A percentile compares a stretch with the other conserved stretches of the same genome.
Evolutionary conservation across 2,329 filamentous ascomycete species (phyloP).

Genomic region (Dactylellina sp.): DNA sequence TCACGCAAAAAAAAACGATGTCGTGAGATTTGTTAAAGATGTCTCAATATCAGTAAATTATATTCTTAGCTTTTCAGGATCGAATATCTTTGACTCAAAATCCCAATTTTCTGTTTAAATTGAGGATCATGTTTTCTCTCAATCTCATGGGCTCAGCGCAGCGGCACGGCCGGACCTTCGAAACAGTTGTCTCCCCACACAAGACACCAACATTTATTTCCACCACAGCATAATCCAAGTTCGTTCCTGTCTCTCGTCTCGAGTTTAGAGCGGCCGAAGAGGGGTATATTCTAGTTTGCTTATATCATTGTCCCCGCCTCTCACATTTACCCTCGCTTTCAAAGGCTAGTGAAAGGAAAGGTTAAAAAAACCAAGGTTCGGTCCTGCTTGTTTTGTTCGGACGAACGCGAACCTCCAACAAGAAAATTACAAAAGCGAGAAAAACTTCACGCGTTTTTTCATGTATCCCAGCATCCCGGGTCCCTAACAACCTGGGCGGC

Average conservation of each 20-base stretch:
- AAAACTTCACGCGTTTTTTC: slow-evolving; percentile 9
- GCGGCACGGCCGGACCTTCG: too few relatives aligned
- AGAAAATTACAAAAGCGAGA: neutral
- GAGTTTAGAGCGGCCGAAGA: slow-evolving; percentile 6
- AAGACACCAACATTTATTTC: neutral
- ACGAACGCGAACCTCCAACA: slow-evolving; percentile 7
- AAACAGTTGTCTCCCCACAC: neutral
- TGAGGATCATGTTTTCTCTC: too few relatives aligned
- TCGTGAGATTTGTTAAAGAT: neutral
- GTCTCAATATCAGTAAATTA: too few relatives aligned
- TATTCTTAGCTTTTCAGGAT: too few relatives aligned
- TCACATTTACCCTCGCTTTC: slow-evolving; percentile 23
- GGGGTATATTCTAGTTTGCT: neutral
- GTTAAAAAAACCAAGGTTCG: neutral
- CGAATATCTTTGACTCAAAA: too few relatives aligned
- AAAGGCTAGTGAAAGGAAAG: neutral
- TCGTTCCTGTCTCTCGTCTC: slow-evolving; percentile 7
- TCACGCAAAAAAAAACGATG: neutral
- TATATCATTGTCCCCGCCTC: slow-evolving; percentile 29
- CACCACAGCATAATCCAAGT: neutral
- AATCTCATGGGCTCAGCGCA: too few relatives aligned
- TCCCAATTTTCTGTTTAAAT: too few relatives aligned
- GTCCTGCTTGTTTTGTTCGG: slow-evolving; percentile 45
- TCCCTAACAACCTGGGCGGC: neutral
- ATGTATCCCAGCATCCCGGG: neutral